Base-by-base conservation (phyloP, 1,139 yeast genomes). In the Tardiomyces digboiensis region DNA sequence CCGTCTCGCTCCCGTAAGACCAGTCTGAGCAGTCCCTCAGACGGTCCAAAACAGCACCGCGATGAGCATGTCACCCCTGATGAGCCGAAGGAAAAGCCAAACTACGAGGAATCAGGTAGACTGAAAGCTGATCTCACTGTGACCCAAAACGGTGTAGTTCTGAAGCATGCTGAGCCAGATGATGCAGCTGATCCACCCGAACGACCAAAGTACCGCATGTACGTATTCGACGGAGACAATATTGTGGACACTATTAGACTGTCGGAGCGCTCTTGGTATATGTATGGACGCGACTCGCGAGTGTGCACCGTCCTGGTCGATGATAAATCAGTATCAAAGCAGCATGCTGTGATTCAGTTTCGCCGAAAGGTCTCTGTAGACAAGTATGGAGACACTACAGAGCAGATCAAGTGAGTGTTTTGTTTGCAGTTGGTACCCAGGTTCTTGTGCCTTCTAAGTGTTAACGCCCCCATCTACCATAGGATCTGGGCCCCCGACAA, bases 321-420 rank as follows among this genome's bases (percentile, higher is more conserved):
- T 7, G 38, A 26, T 19, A 18, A 18, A 7, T 37, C 42, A 8
- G 42, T 26, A 7, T 74, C 80, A 1, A 69, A 71, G 44, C 75
- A 74, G 52, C 83, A 78, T 51, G 79, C 81, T 8, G 82, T 69
- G 1, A 61, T 78, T 10, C 83, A 78, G 50, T 76, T 72, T 49
- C 57, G 75, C 21, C 43, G 45, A 14, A 54, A 53, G 18, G 38
- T 44, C 16, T 51, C 46, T 1, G 50, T 55, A 14, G 51, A 53
- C 20, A 46, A 50, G 37, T 56, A 52, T n/a, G 55, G 57, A 23
- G 57, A 49, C 19, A 42, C 42, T 12, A 43, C 42, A 3, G 45
- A 44, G 5, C 33, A 46, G 19, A 51, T 64, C 12, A 57, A 56
- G 29, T 26, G 14, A 26, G 33, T 26, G 33, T 8, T 22, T 22